Evolutionary conservation across 306 rosid genomes (phyloP).

Genomic region (Cicer arietinum): DNA sequence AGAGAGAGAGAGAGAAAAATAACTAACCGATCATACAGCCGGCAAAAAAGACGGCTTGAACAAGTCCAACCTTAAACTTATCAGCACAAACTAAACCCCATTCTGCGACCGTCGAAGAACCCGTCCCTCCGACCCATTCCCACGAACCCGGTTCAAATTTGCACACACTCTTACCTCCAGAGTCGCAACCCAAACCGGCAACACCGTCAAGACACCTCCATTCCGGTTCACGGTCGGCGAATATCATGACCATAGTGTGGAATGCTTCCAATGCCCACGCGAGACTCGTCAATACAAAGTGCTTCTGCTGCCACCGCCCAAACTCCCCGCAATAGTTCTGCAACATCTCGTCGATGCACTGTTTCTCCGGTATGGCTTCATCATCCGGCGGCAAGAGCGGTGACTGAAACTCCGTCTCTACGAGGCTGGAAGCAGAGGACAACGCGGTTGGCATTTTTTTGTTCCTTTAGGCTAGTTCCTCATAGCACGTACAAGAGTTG

Average conservation of each 20-base stretch:
- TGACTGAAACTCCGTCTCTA: not conserved
- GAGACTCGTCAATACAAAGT: constrained; percentile 77
- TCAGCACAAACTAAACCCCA: constrained; percentile 85
- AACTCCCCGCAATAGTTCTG: constrained; percentile 80
- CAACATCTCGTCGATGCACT: constrained; percentile 80
- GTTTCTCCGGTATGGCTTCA: not conserved
- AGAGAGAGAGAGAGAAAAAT: constrained; percentile 34
- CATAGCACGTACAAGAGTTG: too few species aligned
- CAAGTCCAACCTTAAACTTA: constrained; percentile 80
- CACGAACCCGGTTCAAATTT: constrained; percentile 59
- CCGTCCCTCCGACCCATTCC: constrained; percentile 70
- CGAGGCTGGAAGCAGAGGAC: not conserved
- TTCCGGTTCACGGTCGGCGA: constrained; percentile 75
- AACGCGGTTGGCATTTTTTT: not conserved
- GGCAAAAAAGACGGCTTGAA: constrained; percentile 88
- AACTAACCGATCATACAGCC: constrained; percentile 97
- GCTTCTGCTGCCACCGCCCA: constrained; percentile 83
- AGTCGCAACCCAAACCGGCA: constrained; percentile 47
- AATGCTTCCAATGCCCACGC: constrained; percentile 97
- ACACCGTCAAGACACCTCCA: constrained; percentile 56
- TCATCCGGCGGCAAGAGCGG: not conserved
- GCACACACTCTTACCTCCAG: constrained; percentile 28
- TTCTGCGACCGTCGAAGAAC: constrained; percentile 63
- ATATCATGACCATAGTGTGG: constrained; percentile 97
- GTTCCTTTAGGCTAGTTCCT: too few species aligned